phyloP scores from a whole-genome alignment of 2,329 filamentous ascomycete species.

The Stagonosporopsis cucurbitacearum region DNA sequence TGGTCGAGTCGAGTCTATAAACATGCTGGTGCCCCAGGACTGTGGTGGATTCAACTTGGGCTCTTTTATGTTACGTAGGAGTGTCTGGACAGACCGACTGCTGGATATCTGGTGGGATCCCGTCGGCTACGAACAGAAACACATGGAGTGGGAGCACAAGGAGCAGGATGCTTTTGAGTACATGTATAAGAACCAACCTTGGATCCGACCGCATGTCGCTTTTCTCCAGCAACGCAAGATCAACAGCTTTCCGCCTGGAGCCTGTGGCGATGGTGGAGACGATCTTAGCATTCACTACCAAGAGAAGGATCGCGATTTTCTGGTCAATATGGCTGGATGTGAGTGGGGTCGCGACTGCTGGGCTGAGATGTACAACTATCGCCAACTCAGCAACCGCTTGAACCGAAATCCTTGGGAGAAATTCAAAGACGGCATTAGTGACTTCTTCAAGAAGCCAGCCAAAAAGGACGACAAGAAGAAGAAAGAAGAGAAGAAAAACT shows the following conservation, averaged over 20 bases:
- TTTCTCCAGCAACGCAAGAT: conserved; percentile 92
- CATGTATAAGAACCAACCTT: conserved; percentile 88
- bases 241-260: conserved; percentile 91
- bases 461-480: conserved; percentile 37
- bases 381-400: conserved; percentile 86
- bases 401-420: conserved; percentile 85
- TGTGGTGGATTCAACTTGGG: conserved; percentile 96
- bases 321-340: conserved; percentile 98
- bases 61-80: conserved; percentile 88
- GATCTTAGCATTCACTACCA: conserved; percentile 85
- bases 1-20: conserved; percentile 77
- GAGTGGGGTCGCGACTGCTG: conserved; percentile 97
- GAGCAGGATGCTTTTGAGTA: conserved; percentile 96
- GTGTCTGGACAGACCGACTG: conserved; percentile 86
- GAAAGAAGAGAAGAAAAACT: conserved; percentile 23
- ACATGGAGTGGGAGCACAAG: conserved; percentile 99
- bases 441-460: conserved; percentile 43
- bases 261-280: conserved; percentile 79
- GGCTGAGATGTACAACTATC: conserved; percentile 96
- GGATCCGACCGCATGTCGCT: conserved; percentile 85
- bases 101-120: conserved; percentile 99
- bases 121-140: conserved; percentile 94
- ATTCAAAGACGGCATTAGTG: conserved; percentile 57
- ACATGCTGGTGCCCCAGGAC: conserved; percentile 89
- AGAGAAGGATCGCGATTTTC: conserved; percentile 82